phyloP scores from a whole-genome alignment of 768 basidiomycete species.

The Lentinus brumalis region DNA sequence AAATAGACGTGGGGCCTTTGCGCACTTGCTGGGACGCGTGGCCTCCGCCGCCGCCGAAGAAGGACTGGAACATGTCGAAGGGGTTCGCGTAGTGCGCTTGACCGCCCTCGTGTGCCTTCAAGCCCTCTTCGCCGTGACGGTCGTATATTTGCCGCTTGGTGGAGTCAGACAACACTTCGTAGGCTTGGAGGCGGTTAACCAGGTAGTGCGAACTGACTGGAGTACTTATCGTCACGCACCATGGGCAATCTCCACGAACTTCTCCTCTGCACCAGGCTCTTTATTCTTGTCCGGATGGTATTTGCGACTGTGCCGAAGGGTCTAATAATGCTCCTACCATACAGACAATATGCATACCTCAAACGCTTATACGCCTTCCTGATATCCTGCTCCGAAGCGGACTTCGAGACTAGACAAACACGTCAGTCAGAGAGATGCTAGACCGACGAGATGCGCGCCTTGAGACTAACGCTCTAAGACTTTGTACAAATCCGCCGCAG shows the following conservation, averaged over 20 bases:
- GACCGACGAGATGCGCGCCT: conserved; percentile 32
- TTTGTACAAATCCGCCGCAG: conserved; percentile 81
- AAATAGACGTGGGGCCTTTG: conserved; percentile 72
- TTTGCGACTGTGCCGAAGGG: conserved; percentile 15
- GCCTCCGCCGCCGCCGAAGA: conserved; percentile 86
- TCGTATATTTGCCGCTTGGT: conserved; percentile 96
- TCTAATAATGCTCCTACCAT: not conserved
- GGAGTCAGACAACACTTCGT: conserved; percentile 90
- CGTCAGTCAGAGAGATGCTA: conserved; percentile 24
- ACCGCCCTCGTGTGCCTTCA: conserved; percentile 91
- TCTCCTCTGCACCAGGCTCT: conserved; percentile 76
- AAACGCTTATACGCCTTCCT: conserved; percentile 89
- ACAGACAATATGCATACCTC: conserved; percentile 46
- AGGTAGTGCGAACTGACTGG: not conserved
- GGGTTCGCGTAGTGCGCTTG: conserved; percentile 77
- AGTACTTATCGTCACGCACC: conserved; percentile 49
- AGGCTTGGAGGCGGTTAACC: conserved; percentile 51
- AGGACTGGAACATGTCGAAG: conserved; percentile 91
- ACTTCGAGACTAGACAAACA: conserved; percentile 54
- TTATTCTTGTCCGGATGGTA: conserved; percentile 95
- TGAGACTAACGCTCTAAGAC: conserved; percentile 70
- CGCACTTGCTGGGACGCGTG: conserved; percentile 71
- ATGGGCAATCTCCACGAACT: conserved; percentile 89
- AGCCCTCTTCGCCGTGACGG: conserved; percentile 91
- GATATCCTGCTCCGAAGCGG: conserved; percentile 87